Conservation (phyloP, 2,329 filamentous ascomycete genomes). For the Dothideomycetes sp. region DNA sequence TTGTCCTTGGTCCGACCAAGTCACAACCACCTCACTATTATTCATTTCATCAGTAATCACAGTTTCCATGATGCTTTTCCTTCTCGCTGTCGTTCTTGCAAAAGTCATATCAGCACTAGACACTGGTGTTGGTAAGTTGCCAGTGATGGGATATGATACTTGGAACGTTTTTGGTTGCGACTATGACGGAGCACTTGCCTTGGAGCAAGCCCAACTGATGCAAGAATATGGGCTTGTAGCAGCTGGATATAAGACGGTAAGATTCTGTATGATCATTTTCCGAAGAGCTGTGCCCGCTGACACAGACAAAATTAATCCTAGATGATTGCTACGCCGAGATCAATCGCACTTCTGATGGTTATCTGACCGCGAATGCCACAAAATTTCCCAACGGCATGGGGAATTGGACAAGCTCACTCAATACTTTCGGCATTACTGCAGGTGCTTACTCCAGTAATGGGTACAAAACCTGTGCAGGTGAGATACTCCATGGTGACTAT, state of each 20-base stretch:
- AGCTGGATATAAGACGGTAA: conserved; percentile 10
- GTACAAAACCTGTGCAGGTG: conserved; percentile 14
- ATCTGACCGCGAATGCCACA: conserved; percentile 9
- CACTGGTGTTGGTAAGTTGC: conserved; percentile 9
- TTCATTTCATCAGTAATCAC: too few relatives aligned
- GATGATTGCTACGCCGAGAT: conserved; percentile 12
- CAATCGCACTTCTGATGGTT: conserved; percentile 9
- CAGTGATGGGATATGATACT: conserved; percentile 13
- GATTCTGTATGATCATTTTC: neutral
- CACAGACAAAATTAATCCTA: conserved; percentile 6
- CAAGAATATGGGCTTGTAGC: conserved; percentile 9
- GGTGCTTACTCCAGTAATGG: conserved; percentile 13
- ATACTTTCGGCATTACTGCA: conserved; percentile 9
- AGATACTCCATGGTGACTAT: neutral
- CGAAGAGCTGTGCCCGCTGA: neutral
- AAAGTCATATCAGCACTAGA: neutral
- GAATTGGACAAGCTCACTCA: conserved; percentile 6
- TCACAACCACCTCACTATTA: too few relatives aligned
- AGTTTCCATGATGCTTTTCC: neutral
- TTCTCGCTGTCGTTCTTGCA: neutral
- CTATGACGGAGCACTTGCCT: conserved; percentile 9
- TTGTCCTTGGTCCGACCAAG: too few relatives aligned
- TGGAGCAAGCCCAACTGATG: conserved; percentile 9
- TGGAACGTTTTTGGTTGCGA: conserved; percentile 11
- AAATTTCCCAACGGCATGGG: conserved; percentile 12